Conservation (phyloP, 2,329 filamentous ascomycete genomes). For the Ophiostoma perfectum region DNA sequence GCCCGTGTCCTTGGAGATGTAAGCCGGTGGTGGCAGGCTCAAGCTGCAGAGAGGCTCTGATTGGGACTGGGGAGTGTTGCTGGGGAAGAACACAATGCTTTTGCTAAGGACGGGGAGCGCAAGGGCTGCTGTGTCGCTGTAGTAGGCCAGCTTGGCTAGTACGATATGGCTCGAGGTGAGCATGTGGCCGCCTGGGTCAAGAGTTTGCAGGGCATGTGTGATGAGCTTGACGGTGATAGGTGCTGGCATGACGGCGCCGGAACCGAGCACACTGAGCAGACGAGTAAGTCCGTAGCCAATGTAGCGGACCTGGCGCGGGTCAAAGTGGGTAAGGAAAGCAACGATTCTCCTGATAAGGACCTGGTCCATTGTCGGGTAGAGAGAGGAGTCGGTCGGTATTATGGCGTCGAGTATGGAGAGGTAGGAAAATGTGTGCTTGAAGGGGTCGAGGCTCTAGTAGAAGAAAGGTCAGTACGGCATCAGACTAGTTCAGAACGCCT, state of each 20-base stretch:
- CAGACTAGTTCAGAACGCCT: neutral
- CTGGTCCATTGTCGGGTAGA: constrained; percentile 32
- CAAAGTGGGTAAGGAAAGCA: constrained; percentile 45
- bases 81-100: constrained; percentile 56
- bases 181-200: constrained; percentile 54
- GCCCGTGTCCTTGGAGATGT: constrained; percentile 54
- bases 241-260: constrained; percentile 41
- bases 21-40: constrained; percentile 45
- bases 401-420: constrained; percentile 44
- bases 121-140: constrained; percentile 47
- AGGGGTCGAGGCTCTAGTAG: constrained; percentile 43
- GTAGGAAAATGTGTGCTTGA: constrained; percentile 48
- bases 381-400: constrained; percentile 29
- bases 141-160: constrained; percentile 43
- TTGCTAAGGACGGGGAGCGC: constrained; percentile 59
- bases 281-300: constrained; percentile 40
- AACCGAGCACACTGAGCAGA: constrained; percentile 40
- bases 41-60: constrained; percentile 40
- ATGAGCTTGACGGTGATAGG: constrained; percentile 41
- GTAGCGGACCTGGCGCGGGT: constrained; percentile 50
- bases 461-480: neutral
- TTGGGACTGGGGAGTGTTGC: neutral
- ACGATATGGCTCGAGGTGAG: constrained; percentile 28
- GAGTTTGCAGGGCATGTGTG: constrained; percentile 52
- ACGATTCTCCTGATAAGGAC: constrained; percentile 40